Conservation (phyloP, 352 stramenopile species). For the Pythium dissotocum region DNA sequence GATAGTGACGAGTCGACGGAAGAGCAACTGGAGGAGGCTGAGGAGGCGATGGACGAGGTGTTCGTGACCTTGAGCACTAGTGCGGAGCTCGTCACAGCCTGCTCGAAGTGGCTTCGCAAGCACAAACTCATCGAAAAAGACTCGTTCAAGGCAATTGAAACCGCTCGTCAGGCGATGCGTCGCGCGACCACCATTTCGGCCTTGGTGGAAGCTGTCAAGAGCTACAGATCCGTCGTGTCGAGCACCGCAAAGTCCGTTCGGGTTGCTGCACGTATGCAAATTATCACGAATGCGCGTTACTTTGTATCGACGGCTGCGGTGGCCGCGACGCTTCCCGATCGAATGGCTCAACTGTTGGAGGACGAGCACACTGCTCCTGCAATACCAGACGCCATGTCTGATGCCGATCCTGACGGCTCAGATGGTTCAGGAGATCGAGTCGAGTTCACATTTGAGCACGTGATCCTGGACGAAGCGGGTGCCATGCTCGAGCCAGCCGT, state of each 20-base stretch:
- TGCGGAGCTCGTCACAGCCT: not conserved
- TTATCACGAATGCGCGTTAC: not conserved
- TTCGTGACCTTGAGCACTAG: not conserved
- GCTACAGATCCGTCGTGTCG: not conserved
- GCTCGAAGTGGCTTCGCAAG: not conserved
- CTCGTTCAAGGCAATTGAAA: not conserved
- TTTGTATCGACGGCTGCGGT: conserved; percentile 1
- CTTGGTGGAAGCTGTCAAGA: not conserved
- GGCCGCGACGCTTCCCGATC: not conserved
- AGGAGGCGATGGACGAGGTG: not conserved
- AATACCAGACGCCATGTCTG: not conserved
- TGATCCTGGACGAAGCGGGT: conserved; percentile 9
- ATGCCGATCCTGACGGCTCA: not conserved
- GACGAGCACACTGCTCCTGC: not conserved
- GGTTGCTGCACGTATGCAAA: not conserved
- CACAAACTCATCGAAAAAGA: not conserved
- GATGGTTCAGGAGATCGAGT: not conserved
- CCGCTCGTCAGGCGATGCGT: not conserved
- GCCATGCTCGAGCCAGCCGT: conserved; percentile 7
- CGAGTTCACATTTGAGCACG: conserved; percentile 4
- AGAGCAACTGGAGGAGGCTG: not conserved
- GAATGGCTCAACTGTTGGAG: not conserved
- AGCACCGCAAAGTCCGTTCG: not conserved
- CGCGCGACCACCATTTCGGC: not conserved
- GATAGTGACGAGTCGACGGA: not conserved